phyloP scores from a whole-genome alignment of 306 rosid genomes.

The Pueraria montana region DNA sequence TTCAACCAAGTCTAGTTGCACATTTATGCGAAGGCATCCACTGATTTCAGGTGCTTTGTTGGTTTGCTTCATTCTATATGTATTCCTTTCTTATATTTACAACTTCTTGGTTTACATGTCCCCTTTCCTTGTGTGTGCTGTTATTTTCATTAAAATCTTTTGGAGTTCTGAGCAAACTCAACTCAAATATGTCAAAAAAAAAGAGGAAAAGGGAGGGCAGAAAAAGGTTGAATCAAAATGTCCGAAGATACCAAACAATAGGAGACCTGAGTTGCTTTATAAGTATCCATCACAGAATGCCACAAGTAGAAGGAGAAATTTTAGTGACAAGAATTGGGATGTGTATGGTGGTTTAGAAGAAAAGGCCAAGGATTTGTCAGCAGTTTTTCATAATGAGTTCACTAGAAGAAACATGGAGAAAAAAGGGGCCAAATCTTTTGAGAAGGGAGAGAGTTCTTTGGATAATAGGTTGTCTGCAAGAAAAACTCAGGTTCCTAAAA shows the following conservation, averaged over 20 bases:
- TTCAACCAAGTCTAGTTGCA: conserved; percentile 52
- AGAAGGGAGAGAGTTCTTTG: conserved; percentile 50
- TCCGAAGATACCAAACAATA: conserved; percentile 17
- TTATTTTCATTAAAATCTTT: conserved; percentile 66
- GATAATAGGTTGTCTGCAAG: conserved; percentile 30
- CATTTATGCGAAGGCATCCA: conserved; percentile 63
- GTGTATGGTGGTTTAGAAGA: conserved; percentile 47
- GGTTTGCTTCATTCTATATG: conserved; percentile 50
- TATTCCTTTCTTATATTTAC: conserved; percentile 61
- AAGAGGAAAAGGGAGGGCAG: conserved; percentile 38
- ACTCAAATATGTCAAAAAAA: conserved; percentile 44
- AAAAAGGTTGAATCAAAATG: conserved; percentile 24
- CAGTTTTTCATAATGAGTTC: conserved; percentile 38
- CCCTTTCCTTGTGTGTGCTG: conserved; percentile 70
- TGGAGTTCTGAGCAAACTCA: conserved; percentile 77
- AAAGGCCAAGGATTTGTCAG: conserved; percentile 36
- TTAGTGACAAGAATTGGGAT: conserved; percentile 56
- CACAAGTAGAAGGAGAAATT: conserved; percentile 64
- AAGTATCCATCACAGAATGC: conserved; percentile 53
- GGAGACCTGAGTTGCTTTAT: conserved; percentile 23
- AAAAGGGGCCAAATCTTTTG: conserved; percentile 12
- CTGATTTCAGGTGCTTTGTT: conserved; percentile 49
- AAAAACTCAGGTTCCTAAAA: conserved; percentile 20
- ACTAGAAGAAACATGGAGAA: conserved; percentile 4
- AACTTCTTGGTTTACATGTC: conserved; percentile 59